phyloP scores from a whole-genome alignment of 2,329 filamentous ascomycete species.

The Pezicula radicicola region DNA sequence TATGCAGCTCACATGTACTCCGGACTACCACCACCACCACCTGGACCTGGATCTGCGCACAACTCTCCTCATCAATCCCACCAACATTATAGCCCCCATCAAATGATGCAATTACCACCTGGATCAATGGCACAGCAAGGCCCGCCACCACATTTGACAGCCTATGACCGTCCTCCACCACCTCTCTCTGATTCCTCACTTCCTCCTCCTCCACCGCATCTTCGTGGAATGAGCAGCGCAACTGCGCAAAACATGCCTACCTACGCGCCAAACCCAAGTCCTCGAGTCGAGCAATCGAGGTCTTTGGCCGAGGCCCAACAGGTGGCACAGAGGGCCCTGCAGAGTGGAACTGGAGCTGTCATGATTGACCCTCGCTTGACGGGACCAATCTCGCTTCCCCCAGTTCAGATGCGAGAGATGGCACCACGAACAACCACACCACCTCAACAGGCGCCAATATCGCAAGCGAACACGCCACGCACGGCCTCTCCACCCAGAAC shows the following conservation, averaged over 20 bases:
- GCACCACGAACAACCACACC: slow-evolving; percentile 16
- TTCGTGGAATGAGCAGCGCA: slow-evolving; percentile 23
- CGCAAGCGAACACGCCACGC: slow-evolving; percentile 17
- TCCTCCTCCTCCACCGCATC: slow-evolving; percentile 21
- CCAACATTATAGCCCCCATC: slow-evolving; percentile 22
- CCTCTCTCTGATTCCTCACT: slow-evolving; percentile 30
- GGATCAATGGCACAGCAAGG: slow-evolving; percentile 10
- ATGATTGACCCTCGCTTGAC: slow-evolving; percentile 24
- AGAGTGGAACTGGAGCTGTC: slow-evolving; percentile 9
- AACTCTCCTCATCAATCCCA: slow-evolving; percentile 25
- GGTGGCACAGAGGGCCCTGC: slow-evolving; percentile 23
- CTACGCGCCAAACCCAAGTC: slow-evolving; percentile 32
- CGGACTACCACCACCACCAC: slow-evolving; percentile 32
- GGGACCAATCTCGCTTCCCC: slow-evolving; percentile 11
- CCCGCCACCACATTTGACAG: slow-evolving; percentile 15
- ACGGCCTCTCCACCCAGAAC: slow-evolving; percentile 12
- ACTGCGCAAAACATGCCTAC: slow-evolving; percentile 21
- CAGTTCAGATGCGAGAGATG: slow-evolving; percentile 9
- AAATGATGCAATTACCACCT: slow-evolving; percentile 12
- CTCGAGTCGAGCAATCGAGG: slow-evolving; percentile 36
- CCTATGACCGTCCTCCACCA: slow-evolving; percentile 30
- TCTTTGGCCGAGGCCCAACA: slow-evolving; percentile 28
- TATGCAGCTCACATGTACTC: slow-evolving; percentile 34
- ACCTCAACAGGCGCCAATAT: slow-evolving; percentile 10
- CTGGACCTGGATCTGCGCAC: slow-evolving; percentile 23